Evolutionary conservation across 192 early-diverging fungal species (phyloP).

Genomic region (Bifiguratus adelaidae): DNA sequence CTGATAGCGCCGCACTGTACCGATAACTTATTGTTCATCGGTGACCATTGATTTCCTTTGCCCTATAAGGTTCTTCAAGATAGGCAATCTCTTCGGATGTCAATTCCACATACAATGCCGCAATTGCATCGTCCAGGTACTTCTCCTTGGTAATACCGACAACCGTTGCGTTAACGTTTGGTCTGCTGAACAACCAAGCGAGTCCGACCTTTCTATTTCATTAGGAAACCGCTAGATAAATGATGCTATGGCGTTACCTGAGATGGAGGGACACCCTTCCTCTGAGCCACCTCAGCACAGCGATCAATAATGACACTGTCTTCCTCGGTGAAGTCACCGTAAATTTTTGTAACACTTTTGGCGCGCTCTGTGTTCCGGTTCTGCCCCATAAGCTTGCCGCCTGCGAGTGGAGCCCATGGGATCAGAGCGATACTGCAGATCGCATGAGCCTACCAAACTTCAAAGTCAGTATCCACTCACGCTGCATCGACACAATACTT

Average conservation of each 20-base stretch:
- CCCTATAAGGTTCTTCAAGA: constrained; percentile 9
- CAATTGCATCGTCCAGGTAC: constrained; percentile 11
- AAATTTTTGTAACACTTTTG: neutral
- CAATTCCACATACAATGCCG: constrained; percentile 4
- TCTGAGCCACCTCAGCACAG: constrained; percentile 10
- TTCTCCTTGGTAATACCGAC: constrained; percentile 10
- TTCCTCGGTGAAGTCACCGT: neutral
- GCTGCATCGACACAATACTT: constrained; percentile 17
- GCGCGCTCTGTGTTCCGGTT: constrained; percentile 3
- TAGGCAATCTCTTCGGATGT: constrained; percentile 9
- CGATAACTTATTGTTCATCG: too few species aligned
- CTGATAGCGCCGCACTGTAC: too few species aligned
- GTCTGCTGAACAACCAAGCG: constrained; percentile 12
- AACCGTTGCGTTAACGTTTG: constrained; percentile 7
- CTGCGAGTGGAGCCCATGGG: constrained; percentile 15
- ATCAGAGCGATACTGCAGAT: neutral
- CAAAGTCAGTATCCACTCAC: neutral
- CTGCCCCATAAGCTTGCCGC: constrained; percentile 12
- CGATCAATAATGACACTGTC: constrained; percentile 9
- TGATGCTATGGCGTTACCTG: neutral
- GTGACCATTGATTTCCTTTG: too few species aligned
- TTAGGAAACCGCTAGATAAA: neutral
- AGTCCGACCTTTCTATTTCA: constrained; percentile 8
- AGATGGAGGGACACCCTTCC: constrained; percentile 4
- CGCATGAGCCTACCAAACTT: neutral